phyloP scores from a whole-genome alignment of 192 early-diverging fungal species.

The Coemansia sp. region DNA sequence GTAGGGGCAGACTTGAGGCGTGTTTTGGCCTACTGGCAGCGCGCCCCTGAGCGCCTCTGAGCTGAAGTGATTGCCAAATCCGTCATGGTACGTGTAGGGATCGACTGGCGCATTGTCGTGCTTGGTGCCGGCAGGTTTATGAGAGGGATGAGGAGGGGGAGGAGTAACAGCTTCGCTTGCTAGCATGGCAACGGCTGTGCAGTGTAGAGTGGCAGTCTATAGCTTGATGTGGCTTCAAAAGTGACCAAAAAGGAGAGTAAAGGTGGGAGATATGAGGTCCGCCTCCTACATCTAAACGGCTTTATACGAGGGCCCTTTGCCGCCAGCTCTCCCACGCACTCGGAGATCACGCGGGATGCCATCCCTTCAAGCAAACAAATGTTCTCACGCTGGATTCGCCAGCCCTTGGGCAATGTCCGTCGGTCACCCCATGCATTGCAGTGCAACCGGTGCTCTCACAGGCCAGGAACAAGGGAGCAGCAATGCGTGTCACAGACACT shows the following conservation, averaged over 20 bases:
- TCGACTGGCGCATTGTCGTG: background rate
- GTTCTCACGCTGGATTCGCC: constrained; percentile 1
- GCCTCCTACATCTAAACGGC: background rate
- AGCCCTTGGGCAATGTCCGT: background rate
- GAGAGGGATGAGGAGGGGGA: background rate
- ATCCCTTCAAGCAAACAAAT: background rate
- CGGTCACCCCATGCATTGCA: background rate
- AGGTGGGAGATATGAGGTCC: background rate
- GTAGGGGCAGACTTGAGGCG: constrained; percentile 86
- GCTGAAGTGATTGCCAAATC: constrained; percentile 88
- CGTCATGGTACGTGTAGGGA: constrained; percentile 65
- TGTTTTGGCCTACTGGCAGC: constrained; percentile 87
- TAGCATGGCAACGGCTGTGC: constrained; percentile 1
- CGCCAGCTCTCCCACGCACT: constrained; percentile 11
- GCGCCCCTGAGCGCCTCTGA: constrained; percentile 79
- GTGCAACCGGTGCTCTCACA: background rate
- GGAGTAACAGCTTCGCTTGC: constrained; percentile 3
- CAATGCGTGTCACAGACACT: background rate
- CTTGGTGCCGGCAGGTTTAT: background rate
- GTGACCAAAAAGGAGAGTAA: background rate
- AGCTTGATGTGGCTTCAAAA: background rate
- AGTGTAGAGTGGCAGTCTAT: background rate
- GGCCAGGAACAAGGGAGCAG: background rate
- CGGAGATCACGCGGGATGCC: background rate
- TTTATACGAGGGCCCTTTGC: background rate